These are phyloP conservation scores for Hymenoscyphus repandus DNA, from an alignment of 2,329 filamentous ascomycete genomes.

Conservation along the genomic window DNA sequence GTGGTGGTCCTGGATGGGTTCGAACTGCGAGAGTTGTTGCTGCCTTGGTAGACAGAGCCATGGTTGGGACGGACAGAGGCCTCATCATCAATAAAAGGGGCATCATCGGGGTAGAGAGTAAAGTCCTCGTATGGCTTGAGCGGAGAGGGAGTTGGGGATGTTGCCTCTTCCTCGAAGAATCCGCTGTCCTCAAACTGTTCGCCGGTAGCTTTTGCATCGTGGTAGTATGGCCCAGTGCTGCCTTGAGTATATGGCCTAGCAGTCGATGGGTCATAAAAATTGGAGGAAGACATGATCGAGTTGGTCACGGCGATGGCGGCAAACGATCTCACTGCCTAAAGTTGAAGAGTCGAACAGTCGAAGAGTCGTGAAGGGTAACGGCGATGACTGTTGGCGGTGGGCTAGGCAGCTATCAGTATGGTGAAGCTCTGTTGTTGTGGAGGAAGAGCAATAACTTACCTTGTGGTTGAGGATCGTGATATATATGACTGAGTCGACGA, in stretches of 20 bases:
- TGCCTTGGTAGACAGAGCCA: neutral
- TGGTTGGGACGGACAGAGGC: neutral
- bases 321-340: neutral
- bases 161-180: neutral
- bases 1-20: neutral
- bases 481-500: neutral
- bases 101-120: neutral
- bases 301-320: neutral
- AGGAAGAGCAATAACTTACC: neutral
- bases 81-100: neutral
- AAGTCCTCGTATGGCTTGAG: neutral
- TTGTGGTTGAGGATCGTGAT: neutral
- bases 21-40: neutral
- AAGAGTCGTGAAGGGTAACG: neutral
- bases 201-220: neutral
- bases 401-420: constrained; percentile 2
- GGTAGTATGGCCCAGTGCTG: neutral
- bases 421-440: neutral
- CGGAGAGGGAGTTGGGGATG: neutral
- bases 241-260: neutral
- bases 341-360: neutral
- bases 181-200: neutral
- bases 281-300: neutral
- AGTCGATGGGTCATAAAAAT: neutral
- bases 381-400: neutral